Base-by-base conservation (phyloP, 169 alveolate species). In the Plasmodium malariae region DNA sequence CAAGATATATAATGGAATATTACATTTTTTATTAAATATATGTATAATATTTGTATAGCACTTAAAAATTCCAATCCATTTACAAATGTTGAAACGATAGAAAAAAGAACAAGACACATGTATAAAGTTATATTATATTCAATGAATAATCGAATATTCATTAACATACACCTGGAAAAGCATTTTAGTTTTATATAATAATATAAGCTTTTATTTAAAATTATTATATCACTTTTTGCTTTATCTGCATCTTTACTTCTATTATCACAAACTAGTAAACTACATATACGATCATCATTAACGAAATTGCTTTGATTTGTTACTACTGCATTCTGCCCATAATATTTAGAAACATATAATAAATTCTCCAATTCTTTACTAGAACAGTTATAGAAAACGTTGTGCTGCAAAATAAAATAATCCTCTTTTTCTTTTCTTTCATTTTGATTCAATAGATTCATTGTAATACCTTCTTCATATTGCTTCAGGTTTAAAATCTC, bases 1-100 rank as follows among this genome's bases (percentile, higher is more conserved):
- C 91, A 83, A 21, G 91, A 83, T 19, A 83, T 43, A 70, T 83
- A 83, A 30, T 83, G 83, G 11, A 83, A 83, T 26, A 83, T 51
- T 0, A 83, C 59, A 17, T 83, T 83, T 43, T 83, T 83, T 7
- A 67, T 70, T 65, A 54, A 17, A 83, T 65, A 83, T 49, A 83
- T 67, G 37, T 83, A 83, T 30, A 83, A 36, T 36, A 83, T 83
- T 43, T 83, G 91, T 17, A 67, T 57, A 7, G 73, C 67, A 28
- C 49, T 83, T 83, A 83, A 65, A 36, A 83, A 83, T 49, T 83
- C 91, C 1, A 67, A 17, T 0, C 91, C 91, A 67, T 83, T 65
- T 32, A 83, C 83, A 40, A 67, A 49, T 17, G 85, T 67, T n/a
- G 85, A 67, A 6, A 83, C 49, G 30, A 71, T 83, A 0, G 91